Base-by-base conservation (phyloP, 1,284 basidiomycete species). In the Bondarzewia mesenterica region DNA sequence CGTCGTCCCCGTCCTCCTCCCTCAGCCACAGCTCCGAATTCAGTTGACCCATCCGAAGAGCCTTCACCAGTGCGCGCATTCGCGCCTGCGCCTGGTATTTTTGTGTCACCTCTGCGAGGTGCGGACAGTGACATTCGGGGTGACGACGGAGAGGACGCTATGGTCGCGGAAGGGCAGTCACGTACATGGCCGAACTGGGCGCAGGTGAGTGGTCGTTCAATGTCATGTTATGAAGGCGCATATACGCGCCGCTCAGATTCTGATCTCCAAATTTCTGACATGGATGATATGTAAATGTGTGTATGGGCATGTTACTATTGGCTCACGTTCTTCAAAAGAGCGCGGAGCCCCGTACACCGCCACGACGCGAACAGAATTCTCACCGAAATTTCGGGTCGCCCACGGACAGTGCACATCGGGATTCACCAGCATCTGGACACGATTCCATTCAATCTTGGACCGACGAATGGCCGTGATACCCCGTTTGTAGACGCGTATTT, bases 21-120 rank as follows among this genome's bases (percentile, higher is more conserved):
- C n/a, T 40, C 38, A 18, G 20, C n/a, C 12, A 8, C 16, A 5
- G 10, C 12, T 22, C 21, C 38, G 38, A 40, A 15, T 22, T 40
- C 38, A 18, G 21, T 10, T 12, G 38, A 40, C 38, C 8, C 21
- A 16, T 16, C 3, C 12, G 38, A 8, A 8, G 38, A 18, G 20
- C 10, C n/a, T 10, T 26, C 26, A 14, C 16, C 38, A 35, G 7
- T n/a, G 16, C 8, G 10, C 26, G 44, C 36, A 15, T 73, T 76
- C 56, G 66, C 71, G 12, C 71, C 72, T 14, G 68, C 66, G 36
- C 66, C 69, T 3, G 74, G 69, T 0, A 66, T 72, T 25, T 72
- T 63, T 52, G 57, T 80, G 48, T 80, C 78, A 29, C 77, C 76
- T 39, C 61, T 77, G 23, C 63, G 61, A 25, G 51, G 55, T 10